Percentiles rank a stretch among this genome's conserved stretches.
Conservation (phyloP, 2,329 filamentous ascomycete species). For the Paracamarosporium sp. region DNA sequence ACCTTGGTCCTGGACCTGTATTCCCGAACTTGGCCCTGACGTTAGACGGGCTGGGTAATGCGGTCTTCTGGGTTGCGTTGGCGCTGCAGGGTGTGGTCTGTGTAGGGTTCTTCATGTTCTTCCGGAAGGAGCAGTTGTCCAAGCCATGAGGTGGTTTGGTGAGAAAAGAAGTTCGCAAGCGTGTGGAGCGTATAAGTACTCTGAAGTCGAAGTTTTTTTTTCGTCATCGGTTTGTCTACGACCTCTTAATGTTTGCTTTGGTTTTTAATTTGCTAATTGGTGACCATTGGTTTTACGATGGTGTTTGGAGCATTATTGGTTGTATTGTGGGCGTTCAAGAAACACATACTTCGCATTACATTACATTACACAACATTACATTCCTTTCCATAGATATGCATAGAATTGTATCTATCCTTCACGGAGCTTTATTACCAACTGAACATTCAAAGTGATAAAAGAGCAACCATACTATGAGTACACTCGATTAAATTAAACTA, state of each 20-base stretch:
- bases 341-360: too few relatives aligned
- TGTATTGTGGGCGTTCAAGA: neutral
- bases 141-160: conserved; percentile 51
- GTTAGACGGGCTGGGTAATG: conserved; percentile 54
- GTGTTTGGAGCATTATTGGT: neutral
- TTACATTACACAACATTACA: neutral
- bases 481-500: neutral
- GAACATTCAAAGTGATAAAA: neutral
- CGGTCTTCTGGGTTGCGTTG: conserved; percentile 65
- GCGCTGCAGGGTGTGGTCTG: conserved; percentile 65
- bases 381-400: neutral
- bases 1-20: conserved; percentile 65
- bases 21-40: conserved; percentile 67
- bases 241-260: too few relatives aligned
- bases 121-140: conserved; percentile 64
- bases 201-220: neutral
- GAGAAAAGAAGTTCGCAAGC: neutral
- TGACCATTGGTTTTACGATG: neutral
- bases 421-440: too few relatives aligned
- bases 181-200: neutral
- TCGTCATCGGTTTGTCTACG: neutral
- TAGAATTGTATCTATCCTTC: neutral
- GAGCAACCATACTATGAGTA: neutral
- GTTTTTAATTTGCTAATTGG: too few relatives aligned
- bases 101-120: conserved; percentile 63